phyloP scores from a whole-genome alignment of 208 protist species.

The Trichomonas vaginalis region DNA sequence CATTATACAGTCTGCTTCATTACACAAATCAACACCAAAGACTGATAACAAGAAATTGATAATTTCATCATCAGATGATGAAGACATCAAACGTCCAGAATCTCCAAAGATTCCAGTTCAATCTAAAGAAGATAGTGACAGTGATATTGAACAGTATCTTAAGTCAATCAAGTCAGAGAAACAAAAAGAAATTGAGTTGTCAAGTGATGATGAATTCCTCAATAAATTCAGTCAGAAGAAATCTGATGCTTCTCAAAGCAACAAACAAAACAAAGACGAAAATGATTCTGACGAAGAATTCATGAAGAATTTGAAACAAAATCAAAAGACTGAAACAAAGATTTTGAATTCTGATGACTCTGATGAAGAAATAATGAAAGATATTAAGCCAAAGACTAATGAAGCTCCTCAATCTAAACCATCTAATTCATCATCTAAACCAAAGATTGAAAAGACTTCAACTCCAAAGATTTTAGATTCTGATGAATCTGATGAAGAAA shows the following conservation, averaged over 20 bases:
- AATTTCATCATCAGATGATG: no score
- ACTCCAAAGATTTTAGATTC: no score
- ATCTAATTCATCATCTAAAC: no score
- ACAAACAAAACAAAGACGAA: background rate
- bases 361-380: background rate
- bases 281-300: background rate
- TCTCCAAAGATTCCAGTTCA: background rate
- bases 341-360: background rate
- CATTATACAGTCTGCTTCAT: no score
- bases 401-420: no score
- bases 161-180: no score
- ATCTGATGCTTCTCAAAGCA: background rate
- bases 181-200: background rate
- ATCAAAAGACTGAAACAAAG: background rate
- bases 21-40: no score
- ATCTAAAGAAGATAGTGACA: no score
- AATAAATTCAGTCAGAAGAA: background rate
- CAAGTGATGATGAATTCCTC: background rate
- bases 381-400: background rate
- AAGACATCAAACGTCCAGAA: no score
- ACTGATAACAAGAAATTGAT: no score
- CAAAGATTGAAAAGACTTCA: no score
- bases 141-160: background rate
- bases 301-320: background rate
- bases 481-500: background rate